A percentile compares a stretch with the other conserved stretches of the same genome.
Evolutionary conservation across 768 basidiomycete species (phyloP).

Genomic region (Suillus cothurnatus): DNA sequence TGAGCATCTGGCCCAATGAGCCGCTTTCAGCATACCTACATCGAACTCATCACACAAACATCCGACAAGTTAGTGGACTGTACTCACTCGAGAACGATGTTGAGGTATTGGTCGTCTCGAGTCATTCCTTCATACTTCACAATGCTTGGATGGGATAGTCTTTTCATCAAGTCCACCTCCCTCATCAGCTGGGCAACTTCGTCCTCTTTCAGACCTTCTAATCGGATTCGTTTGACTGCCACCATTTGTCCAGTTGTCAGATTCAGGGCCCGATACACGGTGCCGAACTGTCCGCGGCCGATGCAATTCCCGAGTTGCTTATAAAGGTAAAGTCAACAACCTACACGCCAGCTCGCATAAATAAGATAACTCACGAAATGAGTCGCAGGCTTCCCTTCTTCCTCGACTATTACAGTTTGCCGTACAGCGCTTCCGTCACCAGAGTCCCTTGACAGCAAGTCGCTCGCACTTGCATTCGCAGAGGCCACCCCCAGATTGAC

Average conservation of each 20-base stretch:
- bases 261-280: constrained; percentile 94
- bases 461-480: constrained; percentile 61
- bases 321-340: constrained; percentile 5
- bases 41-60: constrained; percentile 15
- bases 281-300: constrained; percentile 94
- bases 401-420: constrained; percentile 73
- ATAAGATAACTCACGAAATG: constrained; percentile 68
- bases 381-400: constrained; percentile 78
- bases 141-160: constrained; percentile 90
- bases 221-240: constrained; percentile 95
- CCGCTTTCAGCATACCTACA: constrained; percentile 94
- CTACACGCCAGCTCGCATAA: constrained; percentile 14
- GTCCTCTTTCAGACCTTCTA: constrained; percentile 88
- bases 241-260: constrained; percentile 95
- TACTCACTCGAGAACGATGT: constrained; percentile 91
- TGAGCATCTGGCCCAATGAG: constrained; percentile 89
- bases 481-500: constrained; percentile 59
- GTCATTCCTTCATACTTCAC: constrained; percentile 98
- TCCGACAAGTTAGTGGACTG: constrained; percentile 14
- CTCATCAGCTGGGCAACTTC: constrained; percentile 91
- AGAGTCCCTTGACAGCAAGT: constrained; percentile 61
- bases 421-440: constrained; percentile 65
- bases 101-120: constrained; percentile 84
- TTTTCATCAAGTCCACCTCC: constrained; percentile 92
- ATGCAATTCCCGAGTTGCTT: constrained; percentile 99